Base-by-base conservation (phyloP, 306 rosid species). In the Spatholobus suberectus region DNA sequence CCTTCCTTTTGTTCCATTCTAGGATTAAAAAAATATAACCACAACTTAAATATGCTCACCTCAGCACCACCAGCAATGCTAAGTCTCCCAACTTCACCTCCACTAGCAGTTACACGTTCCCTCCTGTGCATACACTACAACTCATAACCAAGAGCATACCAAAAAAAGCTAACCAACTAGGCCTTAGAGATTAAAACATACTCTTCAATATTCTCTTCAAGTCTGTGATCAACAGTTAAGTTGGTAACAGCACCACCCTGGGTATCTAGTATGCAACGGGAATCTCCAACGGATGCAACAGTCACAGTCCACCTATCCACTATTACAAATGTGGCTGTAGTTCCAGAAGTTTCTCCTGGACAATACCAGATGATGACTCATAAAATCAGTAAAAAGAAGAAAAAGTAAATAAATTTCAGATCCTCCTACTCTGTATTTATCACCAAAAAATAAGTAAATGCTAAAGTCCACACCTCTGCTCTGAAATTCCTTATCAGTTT, bases 241-340 rank as follows among this genome's bases (percentile, higher is more conserved):
- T 86, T 85, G 76, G 93, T 84, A 51, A 96, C 92, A 6, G 93
- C 92, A 34, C 94, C 97, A 37, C 98, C 98, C 78, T 93, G 98
- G 14, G 96, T 87, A 87, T 96, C 99, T 43, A 96, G 85, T 86
- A 96, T 89, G 76, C 99, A 96, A 43, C 99, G 98, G 27, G 99
- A 93, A 72, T 96, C 99, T 76, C 99, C 99, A 75, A 96, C 99
- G 1, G 98, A 96, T 40, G 99, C 99, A 51, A 96, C 99, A 3
- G 99, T 96, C 82, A 96, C 97, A 8, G 99, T 96, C 99, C 99
- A 96, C 73, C 97, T 90, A 89, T 96, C 99, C 46, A 96, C 91
- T 80, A 96, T 91, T 52, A 96, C 98, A 86, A 93, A 91, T 8
- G 99, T 96, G 43, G 94, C 98, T 38, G 99, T 93, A 44, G 99